Evolutionary conservation across 352 stramenopile species (phyloP), one percentile per base, ranked within the genome.

Genomic region (Phytophthora idaei): DNA sequence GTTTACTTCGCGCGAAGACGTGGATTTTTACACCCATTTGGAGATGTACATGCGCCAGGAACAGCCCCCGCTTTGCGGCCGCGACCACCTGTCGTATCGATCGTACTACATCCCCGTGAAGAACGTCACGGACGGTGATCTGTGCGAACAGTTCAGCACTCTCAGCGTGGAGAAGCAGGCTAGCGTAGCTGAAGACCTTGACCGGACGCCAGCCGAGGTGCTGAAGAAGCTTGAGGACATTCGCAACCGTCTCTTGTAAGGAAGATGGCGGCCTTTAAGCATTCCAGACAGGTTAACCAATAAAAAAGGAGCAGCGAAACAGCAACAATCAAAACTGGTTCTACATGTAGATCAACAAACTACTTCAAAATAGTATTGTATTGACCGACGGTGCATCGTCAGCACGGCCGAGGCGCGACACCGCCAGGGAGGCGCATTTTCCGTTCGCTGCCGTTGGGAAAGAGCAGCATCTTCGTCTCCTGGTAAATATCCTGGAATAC

Each of bases 201-300:
- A 99, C 61, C 86, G 97, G 55, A 98, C 93, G n/a, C 93, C 97
- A 5, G 87, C 90, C 2, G 97, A 99, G 67, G 93, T 99, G 57
- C 87, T 98, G 46, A 99, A 99, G 73, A 99, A 99, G 77, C 87
- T 99, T 17, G 97, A 99, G 76, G 97, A 99, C 68, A 98, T 98
- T 69, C 88, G 95, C 69, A 99, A 99, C 78, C 83, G 93, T 45
- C 74, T 99, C 25, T 70, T 99, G 36, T 99, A 98, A 74, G 32
- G 29, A 48, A 29, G 25, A 48, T 36, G 9, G 49, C 15, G 27
- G 42, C 5, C 15, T 50, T 17, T 50, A 29, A 39, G 25, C 31
- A 52, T 70, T 34, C 28, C 8, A 47, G 11, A 49, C 27, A 53
- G 10, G 31, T 27, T 42, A 49, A 57, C 61, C 46, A 53, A 44